These are phyloP conservation scores for Ascochyta lentis DNA, from an alignment of 2,329 filamentous ascomycete genomes.

Conservation along the genomic window DNA sequence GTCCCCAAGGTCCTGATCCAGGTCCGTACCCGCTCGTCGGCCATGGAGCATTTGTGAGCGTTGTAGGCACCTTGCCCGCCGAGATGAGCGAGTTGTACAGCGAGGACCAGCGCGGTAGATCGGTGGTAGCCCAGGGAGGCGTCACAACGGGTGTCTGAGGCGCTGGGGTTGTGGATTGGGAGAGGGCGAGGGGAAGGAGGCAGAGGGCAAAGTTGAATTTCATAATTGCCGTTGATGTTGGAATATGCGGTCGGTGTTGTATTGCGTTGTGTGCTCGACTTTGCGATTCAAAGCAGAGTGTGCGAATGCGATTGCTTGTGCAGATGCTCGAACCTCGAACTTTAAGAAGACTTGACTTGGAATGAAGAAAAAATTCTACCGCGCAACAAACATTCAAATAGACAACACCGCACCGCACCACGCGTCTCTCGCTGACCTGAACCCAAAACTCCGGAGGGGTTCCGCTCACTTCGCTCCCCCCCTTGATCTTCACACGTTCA, in stretches of 20 bases:
- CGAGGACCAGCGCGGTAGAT: conserved; percentile 32
- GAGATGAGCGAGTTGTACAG: conserved; percentile 37
- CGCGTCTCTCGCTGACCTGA: conserved; percentile 11
- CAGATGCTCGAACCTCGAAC: too few species aligned
- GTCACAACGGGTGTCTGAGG: conserved; percentile 5
- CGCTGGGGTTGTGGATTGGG: conserved; percentile 6
- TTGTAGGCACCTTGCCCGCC: conserved; percentile 33
- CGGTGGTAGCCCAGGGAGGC: conserved; percentile 32
- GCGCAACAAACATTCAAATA: conserved; percentile 15
- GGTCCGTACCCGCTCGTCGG: conserved; percentile 34
- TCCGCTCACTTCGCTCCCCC: conserved; percentile 2
- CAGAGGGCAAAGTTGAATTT: conserved; percentile 12
- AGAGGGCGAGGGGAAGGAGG: conserved; percentile 4
- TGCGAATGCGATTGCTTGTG: too few species aligned
- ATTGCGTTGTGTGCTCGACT: too few species aligned
- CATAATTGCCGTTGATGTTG: neutral
- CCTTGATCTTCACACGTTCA: neutral
- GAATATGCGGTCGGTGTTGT: neutral
- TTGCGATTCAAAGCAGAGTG: too few species aligned
- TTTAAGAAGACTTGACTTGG: neutral
- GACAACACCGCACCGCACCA: neutral
- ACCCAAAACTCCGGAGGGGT: conserved; percentile 20
- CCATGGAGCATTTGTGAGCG: conserved; percentile 32
- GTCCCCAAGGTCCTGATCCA: conserved; percentile 28
- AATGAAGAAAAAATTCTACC: neutral